Evolutionary conservation across 1,139 yeast genomes (phyloP), one percentile per base, ranked within the genome.

Genomic region (Sugiyamaella paludigena): DNA sequence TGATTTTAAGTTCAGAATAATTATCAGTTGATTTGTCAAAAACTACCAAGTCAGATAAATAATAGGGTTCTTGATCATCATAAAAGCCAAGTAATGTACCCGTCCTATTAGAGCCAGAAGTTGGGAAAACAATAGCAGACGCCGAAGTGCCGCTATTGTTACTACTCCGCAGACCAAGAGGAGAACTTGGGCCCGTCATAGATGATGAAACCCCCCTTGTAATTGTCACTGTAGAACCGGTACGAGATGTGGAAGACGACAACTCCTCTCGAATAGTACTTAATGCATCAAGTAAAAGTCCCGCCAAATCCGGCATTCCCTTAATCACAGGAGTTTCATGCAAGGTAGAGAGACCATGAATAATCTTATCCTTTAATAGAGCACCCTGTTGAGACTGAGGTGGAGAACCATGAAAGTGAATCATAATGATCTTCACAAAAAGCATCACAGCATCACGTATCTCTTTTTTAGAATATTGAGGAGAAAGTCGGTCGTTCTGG

Each of bases 391-490:
- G 48, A 26, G 48, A 45, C 31, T 45, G 48, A 36, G 36, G 31
- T 24, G 39, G 27, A 7, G 29, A 24, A 19, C 27, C 27, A 16
- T 40, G 46, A 40, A 57, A 58, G 42, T 83, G 87, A 48, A 84
- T 79, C 54, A 83, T 76, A 30, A 83, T 66, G 9, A 84, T 78
- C 55, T 84, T 73, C 49, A 82, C 71, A 53, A 80, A 73, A 30
- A 81, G 69, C 29, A 69, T 61, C 7, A 75, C 65, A 0, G 59
- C 54, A 56, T 54, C 54, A 31, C 52, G 52, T 30, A 58, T 44
- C n/a, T 60, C 68, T 8, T 58, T 58, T 5, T 40, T 40, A 12
- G 54, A 27, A 26, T 47, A 43, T n/a, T 29, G 36, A 12, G 27
- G n/a, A 11, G 6, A 31, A 9, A 15, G 40, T 16, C 8, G 36